Evolutionary conservation across 2,329 filamentous ascomycete genomes (phyloP).

Genomic region (Ascomycota sp.): DNA sequence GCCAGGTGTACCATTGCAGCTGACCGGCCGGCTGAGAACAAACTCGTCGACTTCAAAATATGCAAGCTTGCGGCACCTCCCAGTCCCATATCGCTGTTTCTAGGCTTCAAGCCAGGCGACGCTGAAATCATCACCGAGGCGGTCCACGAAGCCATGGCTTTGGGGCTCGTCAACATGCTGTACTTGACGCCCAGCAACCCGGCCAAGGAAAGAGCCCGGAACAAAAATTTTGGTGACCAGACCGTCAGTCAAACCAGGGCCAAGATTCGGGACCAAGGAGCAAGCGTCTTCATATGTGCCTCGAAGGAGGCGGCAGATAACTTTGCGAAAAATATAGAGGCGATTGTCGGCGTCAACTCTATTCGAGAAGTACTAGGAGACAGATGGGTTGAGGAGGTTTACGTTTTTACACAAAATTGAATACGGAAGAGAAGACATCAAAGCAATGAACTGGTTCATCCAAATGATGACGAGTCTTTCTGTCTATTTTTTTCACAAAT

Average conservation of each 20-base stretch:
- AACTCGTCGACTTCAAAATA: not conserved
- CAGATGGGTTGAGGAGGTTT: slow-evolving; percentile 1
- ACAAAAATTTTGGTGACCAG: not conserved
- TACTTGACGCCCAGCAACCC: slow-evolving; percentile 1
- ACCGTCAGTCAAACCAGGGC: not conserved
- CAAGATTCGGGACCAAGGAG: slow-evolving; percentile 1
- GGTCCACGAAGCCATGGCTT: not conserved
- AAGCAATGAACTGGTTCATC: too few species aligned
- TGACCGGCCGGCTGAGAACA: not conserved
- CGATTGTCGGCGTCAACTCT: not conserved
- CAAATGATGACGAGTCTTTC: too few species aligned
- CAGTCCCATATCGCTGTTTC: not conserved
- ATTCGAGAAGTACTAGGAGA: slow-evolving; percentile 1
- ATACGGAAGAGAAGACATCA: too few species aligned
- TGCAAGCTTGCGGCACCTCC: too few species aligned
- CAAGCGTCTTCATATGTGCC: slow-evolving; percentile 1
- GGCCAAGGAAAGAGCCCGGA: not conserved
- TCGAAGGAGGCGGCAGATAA: slow-evolving; percentile 1
- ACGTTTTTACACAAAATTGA: not conserved
- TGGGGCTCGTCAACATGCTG: slow-evolving; percentile 1
- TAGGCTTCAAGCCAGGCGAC: slow-evolving; percentile 1
- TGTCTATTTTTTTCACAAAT: too few species aligned
- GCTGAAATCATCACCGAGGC: slow-evolving; percentile 1
- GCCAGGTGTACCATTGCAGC: slow-evolving; percentile 1
- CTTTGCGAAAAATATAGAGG: slow-evolving; percentile 1